phyloP scores from a whole-genome alignment of 169 alveolate species.

The Babesia bovis region DNA sequence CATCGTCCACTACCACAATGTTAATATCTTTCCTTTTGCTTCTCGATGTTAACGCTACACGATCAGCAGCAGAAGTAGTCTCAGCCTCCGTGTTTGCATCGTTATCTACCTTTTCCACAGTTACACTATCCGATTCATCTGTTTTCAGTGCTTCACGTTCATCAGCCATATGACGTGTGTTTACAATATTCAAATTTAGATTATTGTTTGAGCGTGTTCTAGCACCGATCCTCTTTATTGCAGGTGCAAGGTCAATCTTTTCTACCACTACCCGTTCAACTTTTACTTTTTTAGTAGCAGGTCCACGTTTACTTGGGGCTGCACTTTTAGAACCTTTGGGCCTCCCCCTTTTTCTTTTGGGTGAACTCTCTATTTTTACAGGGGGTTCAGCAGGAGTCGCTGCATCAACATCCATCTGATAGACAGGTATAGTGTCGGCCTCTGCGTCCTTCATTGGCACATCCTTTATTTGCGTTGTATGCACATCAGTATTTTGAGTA shows the following conservation, averaged over 20 bases:
- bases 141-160: constrained; percentile 44
- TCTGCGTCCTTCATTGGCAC: neutral
- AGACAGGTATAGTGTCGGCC: neutral
- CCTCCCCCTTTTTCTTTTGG: constrained; percentile 11
- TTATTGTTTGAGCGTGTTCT: constrained; percentile 16
- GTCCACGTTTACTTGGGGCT: too few species aligned
- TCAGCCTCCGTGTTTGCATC: neutral
- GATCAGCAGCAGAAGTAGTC: too few species aligned
- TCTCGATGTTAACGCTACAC: too few species aligned
- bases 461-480: neutral
- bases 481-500: neutral
- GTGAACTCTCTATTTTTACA: neutral
- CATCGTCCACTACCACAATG: neutral
- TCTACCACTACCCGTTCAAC: neutral
- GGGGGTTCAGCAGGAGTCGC: neutral
- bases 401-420: neutral
- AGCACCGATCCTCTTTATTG: constrained; percentile 19
- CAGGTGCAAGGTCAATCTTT: neutral
- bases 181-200: neutral
- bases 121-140: constrained; percentile 45
- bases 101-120: constrained; percentile 39
- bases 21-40: constrained; percentile 2
- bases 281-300: neutral
- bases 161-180: constrained; percentile 28
- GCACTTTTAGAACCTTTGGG: neutral